phyloP scores from a whole-genome alignment of 768 basidiomycete species.

The Russula emetica region DNA sequence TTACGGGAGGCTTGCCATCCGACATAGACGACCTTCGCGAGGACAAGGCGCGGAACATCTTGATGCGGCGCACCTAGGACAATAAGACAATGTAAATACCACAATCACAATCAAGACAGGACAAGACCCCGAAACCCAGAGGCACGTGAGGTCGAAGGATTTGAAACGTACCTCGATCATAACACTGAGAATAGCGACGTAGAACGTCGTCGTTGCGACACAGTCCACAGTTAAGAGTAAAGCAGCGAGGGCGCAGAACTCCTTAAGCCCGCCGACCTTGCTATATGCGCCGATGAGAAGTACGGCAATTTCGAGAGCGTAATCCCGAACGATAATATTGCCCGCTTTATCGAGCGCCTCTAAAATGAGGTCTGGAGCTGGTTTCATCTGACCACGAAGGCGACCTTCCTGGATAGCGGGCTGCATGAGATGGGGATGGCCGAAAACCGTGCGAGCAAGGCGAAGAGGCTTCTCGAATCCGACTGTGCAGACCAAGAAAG shows the following conservation, averaged over 20 bases:
- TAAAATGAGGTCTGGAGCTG: slow-evolving; percentile 78
- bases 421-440: slow-evolving; percentile 55
- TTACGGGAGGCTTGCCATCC: slow-evolving; percentile 26
- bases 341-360: slow-evolving; percentile 79
- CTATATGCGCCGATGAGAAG: slow-evolving; percentile 82
- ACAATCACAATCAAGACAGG: slow-evolving; percentile 8
- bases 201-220: slow-evolving; percentile 82
- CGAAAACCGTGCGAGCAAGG: slow-evolving; percentile 85
- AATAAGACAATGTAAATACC: slow-evolving; percentile 17
- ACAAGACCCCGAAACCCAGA: slow-evolving; percentile 13
- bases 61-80: slow-evolving; percentile 64
- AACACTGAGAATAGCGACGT: slow-evolving; percentile 82
- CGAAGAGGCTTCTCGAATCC: slow-evolving; percentile 97
- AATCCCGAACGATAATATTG: slow-evolving; percentile 84
- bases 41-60: slow-evolving; percentile 51
- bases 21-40: slow-evolving; percentile 34
- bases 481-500: slow-evolving; percentile 95
- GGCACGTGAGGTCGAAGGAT: slow-evolving; percentile 2
- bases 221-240: slow-evolving; percentile 86
- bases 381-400: slow-evolving; percentile 50
- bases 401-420: slow-evolving; percentile 33
- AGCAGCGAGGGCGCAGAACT: slow-evolving; percentile 94
- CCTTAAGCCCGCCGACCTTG: slow-evolving; percentile 81
- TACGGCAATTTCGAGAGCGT: slow-evolving; percentile 87
- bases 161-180: slow-evolving; percentile 79